phyloP scores from a whole-genome alignment of 331 rosid species.

The Prunus yedoensis region DNA sequence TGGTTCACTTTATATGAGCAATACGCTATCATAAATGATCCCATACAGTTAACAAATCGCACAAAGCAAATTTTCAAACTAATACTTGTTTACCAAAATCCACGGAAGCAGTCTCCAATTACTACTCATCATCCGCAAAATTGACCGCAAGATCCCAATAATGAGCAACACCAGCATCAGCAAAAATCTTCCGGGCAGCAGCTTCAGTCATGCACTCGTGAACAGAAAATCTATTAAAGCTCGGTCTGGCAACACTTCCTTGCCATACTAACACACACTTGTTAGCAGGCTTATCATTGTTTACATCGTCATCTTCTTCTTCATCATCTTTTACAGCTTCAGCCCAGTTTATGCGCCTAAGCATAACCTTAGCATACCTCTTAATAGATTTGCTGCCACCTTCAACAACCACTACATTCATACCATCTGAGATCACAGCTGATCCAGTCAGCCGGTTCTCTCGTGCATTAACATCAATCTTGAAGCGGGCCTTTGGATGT shows the following conservation, averaged over 20 bases:
- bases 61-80: constrained; percentile 12
- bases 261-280: constrained; percentile 92
- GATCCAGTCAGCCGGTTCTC: constrained; percentile 88
- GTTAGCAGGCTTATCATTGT: constrained; percentile 66
- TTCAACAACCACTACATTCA: constrained; percentile 81
- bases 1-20: not conserved
- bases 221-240: constrained; percentile 69
- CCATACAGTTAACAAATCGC: constrained; percentile 6
- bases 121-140: constrained; percentile 45
- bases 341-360: constrained; percentile 84
- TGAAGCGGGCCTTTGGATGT: constrained; percentile 83
- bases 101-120: not conserved
- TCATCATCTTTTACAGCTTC: constrained; percentile 63
- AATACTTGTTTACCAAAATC: constrained; percentile 23
- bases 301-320: constrained; percentile 56
- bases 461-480: constrained; percentile 86
- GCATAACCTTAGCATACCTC: constrained; percentile 93
- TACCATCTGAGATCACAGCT: constrained; percentile 72
- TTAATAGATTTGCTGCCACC: constrained; percentile 91
- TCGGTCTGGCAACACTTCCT: constrained; percentile 86
- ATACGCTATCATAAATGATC: not conserved
- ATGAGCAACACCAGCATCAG: constrained; percentile 89
- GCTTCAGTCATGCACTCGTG: constrained; percentile 96
- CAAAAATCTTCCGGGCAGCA: constrained; percentile 75
- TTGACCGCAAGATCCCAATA: constrained; percentile 90